These are phyloP conservation scores for Jimgerdemannia flammicorona DNA, from an alignment of 192 early-diverging fungal genomes.

Conservation along the genomic window DNA sequence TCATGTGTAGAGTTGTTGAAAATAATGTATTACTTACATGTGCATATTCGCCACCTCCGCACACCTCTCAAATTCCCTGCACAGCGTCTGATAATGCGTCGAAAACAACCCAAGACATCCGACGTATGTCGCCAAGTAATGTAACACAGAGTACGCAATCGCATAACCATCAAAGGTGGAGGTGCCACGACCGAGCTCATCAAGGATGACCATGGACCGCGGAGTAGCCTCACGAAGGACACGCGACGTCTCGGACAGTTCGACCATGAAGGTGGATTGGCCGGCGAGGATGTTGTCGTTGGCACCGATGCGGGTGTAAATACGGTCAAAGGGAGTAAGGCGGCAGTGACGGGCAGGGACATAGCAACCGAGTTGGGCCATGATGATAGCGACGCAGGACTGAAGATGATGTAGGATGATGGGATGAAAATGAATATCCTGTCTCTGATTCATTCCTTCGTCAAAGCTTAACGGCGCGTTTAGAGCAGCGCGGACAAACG, in stretches of 20 bases:
- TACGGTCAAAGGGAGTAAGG: constrained; percentile 84
- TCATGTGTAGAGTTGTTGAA: neutral
- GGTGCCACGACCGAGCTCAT: constrained; percentile 97
- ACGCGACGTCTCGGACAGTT: constrained; percentile 89
- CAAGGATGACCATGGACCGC: constrained; percentile 88
- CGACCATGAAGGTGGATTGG: constrained; percentile 96
- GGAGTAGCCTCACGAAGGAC: constrained; percentile 91
- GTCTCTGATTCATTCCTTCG: no score
- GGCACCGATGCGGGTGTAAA: constrained; percentile 97
- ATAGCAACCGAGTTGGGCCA: constrained; percentile 95
- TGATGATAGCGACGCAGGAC: constrained; percentile 90
- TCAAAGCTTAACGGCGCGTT: no score
- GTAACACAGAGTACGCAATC: constrained; percentile 89
- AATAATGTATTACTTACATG: constrained; percentile 62
- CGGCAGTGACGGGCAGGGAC: constrained; percentile 79
- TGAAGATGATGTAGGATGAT: constrained; percentile 10
- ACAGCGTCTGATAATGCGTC: constrained; percentile 93
- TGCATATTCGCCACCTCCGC: constrained; percentile 78
- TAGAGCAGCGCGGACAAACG: no score
- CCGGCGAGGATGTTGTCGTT: constrained; percentile 95
- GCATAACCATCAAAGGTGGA: constrained; percentile 96
- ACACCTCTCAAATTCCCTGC: constrained; percentile 77
- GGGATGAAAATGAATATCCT: neutral
- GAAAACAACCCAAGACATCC: constrained; percentile 92
- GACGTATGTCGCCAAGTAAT: constrained; percentile 74